Evolutionary conservation across 768 basidiomycete genomes (phyloP), one percentile per base, ranked within the genome.

Genomic region (Trametes villosa): DNA sequence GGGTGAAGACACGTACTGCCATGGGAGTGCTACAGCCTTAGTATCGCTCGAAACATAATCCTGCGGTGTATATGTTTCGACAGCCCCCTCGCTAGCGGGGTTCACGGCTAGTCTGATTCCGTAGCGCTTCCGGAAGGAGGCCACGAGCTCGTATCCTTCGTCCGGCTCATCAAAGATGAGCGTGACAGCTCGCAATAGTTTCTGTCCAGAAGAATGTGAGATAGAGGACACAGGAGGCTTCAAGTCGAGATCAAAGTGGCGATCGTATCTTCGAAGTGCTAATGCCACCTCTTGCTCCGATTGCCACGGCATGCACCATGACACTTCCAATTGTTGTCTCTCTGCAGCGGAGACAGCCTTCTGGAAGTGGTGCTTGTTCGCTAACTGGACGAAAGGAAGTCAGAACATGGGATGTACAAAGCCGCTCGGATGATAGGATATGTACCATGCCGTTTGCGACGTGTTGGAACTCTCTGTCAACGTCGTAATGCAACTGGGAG

Each of bases 371-470:
- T 42, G 26, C 4, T 22, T 22, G 2, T 53, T 17, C 5, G 27
- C 15, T 15, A 29, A 44, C 53, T 53, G 15, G 33, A 41, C 12
- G 17, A 46, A 15, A 13, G 27, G 6, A 7, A 22, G 40, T 1
- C 12, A 29, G 20, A 4, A 24, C 17, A 2, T 22, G 7, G 1
- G 24, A 12, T 17, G 11, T 9, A 9, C 17, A 1, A 36, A 11
- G 15, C 22, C 26, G 13, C 2, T 4, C 20, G 13, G 24, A 5
- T n/a, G 33, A 12, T 38, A 34, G 6, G 5, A 22, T 11, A 44
- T 41, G 9, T 22, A 53, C 53, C 53, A 53, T 53, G 29, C 53
- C 53, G 41, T 53, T 53, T 6, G 53, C 53, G 15, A 44, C 7
- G 9, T 31, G 20, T 13, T 53, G 40, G 6, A 53, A 30, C 53